phyloP scores from a whole-genome alignment of 2,329 filamentous ascomycete species.

The Capronia coronata region DNA sequence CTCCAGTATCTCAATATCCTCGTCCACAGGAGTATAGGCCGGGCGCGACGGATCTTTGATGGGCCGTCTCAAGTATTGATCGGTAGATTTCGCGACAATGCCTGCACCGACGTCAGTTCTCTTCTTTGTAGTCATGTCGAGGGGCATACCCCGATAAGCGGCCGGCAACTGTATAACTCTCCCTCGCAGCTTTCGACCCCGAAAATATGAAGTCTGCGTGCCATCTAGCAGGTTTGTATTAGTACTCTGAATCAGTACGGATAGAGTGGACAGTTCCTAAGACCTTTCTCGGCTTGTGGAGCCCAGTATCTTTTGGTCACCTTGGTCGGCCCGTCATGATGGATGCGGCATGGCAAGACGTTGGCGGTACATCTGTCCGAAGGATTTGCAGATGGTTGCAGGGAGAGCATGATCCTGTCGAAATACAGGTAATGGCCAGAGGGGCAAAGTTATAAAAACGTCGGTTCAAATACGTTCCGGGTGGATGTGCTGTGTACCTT shows the following conservation, averaged over 20 bases:
- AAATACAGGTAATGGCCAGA: too few relatives aligned
- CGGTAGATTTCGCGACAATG: conserved; percentile 49
- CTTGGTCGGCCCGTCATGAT: conserved; percentile 68
- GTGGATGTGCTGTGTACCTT: too few relatives aligned
- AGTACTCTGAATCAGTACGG: background rate
- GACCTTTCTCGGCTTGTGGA: conserved; percentile 47
- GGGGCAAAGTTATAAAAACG: too few relatives aligned
- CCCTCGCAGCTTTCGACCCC: conserved; percentile 72
- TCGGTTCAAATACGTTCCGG: too few relatives aligned
- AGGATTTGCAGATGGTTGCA: conserved; percentile 30
- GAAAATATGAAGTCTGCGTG: conserved; percentile 59
- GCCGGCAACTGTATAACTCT: conserved; percentile 60
- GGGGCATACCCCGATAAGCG: conserved; percentile 54
- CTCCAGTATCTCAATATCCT: conserved; percentile 37
- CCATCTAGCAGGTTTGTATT: conserved; percentile 39
- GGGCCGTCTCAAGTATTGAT: conserved; percentile 19
- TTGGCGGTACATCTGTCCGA: conserved; percentile 40
- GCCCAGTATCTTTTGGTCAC: conserved; percentile 63
- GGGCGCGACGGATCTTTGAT: conserved; percentile 3
- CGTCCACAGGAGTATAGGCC: conserved; percentile 21
- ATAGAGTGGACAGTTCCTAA: background rate
- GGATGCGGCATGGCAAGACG: conserved; percentile 71
- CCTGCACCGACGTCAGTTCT: conserved; percentile 38
- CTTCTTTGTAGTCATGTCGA: background rate
- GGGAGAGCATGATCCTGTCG: conserved; percentile 46